Evolutionary conservation across 805 yeast genomes (phyloP), one percentile per base, ranked within the genome.

Genomic region (Scheffersomyces amazonensis): DNA sequence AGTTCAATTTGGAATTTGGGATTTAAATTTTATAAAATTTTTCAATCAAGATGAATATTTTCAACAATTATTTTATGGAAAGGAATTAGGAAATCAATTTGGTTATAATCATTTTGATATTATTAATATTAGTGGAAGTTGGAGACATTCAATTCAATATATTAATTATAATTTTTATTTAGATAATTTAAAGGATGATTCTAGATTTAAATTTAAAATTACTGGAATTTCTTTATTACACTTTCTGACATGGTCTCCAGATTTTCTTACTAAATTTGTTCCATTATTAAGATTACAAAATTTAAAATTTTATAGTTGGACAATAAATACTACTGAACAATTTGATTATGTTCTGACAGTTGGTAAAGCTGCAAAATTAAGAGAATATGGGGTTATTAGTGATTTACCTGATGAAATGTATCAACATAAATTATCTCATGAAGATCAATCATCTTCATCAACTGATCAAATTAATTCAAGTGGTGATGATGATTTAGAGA

Each of bases 1-100:
- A 17, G 45, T 69, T 20, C 68, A 63, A 42, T 53, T 66, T 37
- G 75, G 73, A 4, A 46, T 68, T 16, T 69, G 75, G 75, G 62
- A 63, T 42, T 49, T 69, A 39, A 53, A 59, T 24, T 57, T 64
- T 36, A 42, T 66, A 32, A 63, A 66, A 43, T 67, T 54, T 47
- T 39, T 67, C 42, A 69, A 69, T 47, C 73, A 69, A 42, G 66
- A 66, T 30, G 55, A 50, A 1, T 61, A 47, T 39, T 66, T 68
- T 44, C 64, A 56, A 42, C 35, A 49, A 9, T 38, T 52, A 12
- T 57, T 61, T 35, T 43, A 45, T 4, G 34, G 33, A 3, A 29
- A 37, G 7, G 24, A 39, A 8, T 27, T 27, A 13, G 19, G 31
- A 3, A 48, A 52, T 27, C 27, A 35, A 16, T 39, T 41, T 11